Evolutionary conservation across 257 asterid species (phyloP), one percentile per base, ranked within the genome.

Genomic region (Nyctanthes arbortristis): DNA sequence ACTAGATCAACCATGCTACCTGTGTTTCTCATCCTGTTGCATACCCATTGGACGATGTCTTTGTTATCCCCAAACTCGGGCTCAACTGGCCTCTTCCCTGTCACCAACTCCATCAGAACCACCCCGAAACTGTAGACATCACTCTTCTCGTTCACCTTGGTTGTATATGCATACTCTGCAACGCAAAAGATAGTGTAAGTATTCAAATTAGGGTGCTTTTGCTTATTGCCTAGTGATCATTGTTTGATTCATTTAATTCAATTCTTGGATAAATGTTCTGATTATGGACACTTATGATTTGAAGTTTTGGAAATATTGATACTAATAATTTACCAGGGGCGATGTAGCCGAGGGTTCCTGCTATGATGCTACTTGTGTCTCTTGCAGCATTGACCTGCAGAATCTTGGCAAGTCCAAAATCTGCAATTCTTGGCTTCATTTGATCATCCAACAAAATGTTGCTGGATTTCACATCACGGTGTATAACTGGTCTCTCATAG

Each of bases 121-220:
- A 81, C 86, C 4, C 84, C 84, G 1, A 81, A 81, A 62, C 86
- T 81, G 69, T 78, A 81, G 35, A 81, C 86, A 22, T 81, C 86
- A 33, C 83, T 69, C 75, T 78, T 81, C 54, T 82, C 81, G 0
- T 61, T 76, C 65, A 82, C 81, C 61, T 64, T 82, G 63, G 57
- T 60, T 27, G 82, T 63, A 55, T 78, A 75, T 0, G 81, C 84
- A 29, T 76, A 82, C 72, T 78, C 87, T 82, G 60, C 30, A 66
- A 69, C 16, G 7, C 77, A 71, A 55, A 28, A 64, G 39, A 40
- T 35, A 49, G 31, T 52, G 29, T 24, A 24, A 52, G 10, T 8
- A 24, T 24, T 52, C 10, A 4, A 52, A 9, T 20, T 29, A 24
- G 24, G 59, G 59, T 20, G 6, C 59, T 52, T 24, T 9, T 20